Base-by-base conservation (phyloP, 352 stramenopile species). In the Globisporangium cylindrosporum region DNA sequence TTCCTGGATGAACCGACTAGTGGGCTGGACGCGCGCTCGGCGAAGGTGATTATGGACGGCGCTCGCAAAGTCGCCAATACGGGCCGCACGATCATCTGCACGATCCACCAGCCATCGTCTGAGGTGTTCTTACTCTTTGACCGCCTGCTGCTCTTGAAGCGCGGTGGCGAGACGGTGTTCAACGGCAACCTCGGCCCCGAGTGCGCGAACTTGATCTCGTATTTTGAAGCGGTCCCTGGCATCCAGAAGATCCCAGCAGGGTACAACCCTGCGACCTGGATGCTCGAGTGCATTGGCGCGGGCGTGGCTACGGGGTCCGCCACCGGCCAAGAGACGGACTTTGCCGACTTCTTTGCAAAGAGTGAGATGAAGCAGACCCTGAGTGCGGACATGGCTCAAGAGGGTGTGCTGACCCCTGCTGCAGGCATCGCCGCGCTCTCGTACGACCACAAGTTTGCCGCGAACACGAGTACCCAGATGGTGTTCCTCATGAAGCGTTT, bases 71-170 rank as follows among this genome's bases (percentile, higher is more conserved):
- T 46, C 48, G 68, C 36, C 8, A 36, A 41, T 29, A 48, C 18
- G 9, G 64, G 56, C 63, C 74, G 56, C 22, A 72, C 29, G 56
- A 46, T 15, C 57, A 41, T 41, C 49, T 74, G n/a, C 29, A 76
- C 51, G 68, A 76, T 38, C 58, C 41, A 55, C 48, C 48, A 55
- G n/a, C 48, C 48, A 55, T 55, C 48, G 48, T 55, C 48, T 3
- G 53, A 59, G 7, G 53, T 48, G 6, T 76, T 65, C 75, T 20
- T 66, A 18, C 60, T 70, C 36, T 96, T 97, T 71, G 89, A 97
- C 72, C 77, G 78, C 46, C 41, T 97, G 12, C 73, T 97, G 59
- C 66, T 98, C 12, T 74, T 98, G 36, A 78, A 91, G 58, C 73
- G 73, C 22, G 84, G 81, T 34, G 81, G 83, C 2, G 67, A 80